These are phyloP conservation scores for Trichocomaceae sp. DNA, from an alignment of 2,329 filamentous ascomycete genomes.

Conservation along the genomic window DNA sequence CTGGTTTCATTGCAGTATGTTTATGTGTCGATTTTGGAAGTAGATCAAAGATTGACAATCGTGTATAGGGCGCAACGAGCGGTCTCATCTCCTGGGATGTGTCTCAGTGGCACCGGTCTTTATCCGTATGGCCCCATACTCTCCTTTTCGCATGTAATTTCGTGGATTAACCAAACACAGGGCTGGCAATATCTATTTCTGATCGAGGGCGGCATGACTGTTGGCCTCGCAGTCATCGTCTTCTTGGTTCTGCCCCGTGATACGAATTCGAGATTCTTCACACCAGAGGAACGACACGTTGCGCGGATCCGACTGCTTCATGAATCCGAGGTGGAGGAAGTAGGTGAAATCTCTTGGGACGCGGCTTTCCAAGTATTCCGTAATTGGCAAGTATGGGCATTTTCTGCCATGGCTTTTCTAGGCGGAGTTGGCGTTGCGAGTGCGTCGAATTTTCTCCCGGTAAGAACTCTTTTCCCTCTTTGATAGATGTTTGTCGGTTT, in stretches of 20 bases:
- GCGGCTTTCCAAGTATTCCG: not conserved
- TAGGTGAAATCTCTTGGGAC: constrained; percentile 6
- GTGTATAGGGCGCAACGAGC: constrained; percentile 25
- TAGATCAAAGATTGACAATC: not conserved
- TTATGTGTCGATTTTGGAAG: not conserved
- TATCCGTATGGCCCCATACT: not conserved
- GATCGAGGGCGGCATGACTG: constrained; percentile 11
- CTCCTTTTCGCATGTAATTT: not conserved
- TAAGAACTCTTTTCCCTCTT: not conserved
- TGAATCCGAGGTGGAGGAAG: constrained; percentile 2
- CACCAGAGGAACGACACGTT: constrained; percentile 21
- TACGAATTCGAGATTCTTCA: constrained; percentile 36
- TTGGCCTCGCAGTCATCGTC: constrained; percentile 24
- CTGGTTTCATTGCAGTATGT: constrained; percentile 26
- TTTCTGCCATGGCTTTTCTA: constrained; percentile 6
- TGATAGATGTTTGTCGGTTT: not conserved
- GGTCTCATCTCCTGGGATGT: constrained; percentile 29
- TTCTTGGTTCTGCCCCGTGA: constrained; percentile 27
- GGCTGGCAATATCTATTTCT: constrained; percentile 12
- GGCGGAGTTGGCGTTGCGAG: constrained; percentile 9
- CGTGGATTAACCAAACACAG: not conserved
- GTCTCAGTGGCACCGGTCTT: constrained; percentile 9
- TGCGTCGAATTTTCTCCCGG: constrained; percentile 9
- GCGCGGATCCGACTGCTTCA: not conserved
- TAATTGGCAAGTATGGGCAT: constrained; percentile 7